A percentile compares a stretch with the other conserved stretches of the same genome.
phyloP scores from a whole-genome alignment of 441 rosid genomes.

The California macrophylla region DNA sequence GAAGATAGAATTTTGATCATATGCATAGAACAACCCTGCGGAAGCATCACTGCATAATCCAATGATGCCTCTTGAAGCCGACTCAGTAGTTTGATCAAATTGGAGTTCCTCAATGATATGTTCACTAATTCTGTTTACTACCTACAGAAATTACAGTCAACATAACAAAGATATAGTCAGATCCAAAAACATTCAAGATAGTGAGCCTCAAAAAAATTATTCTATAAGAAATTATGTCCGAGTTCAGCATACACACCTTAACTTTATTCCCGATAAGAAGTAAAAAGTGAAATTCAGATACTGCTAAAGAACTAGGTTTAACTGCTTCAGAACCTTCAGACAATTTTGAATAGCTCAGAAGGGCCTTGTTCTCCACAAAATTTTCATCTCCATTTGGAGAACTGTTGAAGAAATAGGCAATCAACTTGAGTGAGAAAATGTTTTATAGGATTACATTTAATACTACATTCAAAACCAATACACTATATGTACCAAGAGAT shows the following conservation, averaged over 20 bases:
- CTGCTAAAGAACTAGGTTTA: constrained; percentile 84
- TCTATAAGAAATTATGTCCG: constrained; percentile 2
- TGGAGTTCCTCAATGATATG: constrained; percentile 93
- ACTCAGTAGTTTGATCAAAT: constrained; percentile 82
- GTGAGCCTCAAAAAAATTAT: neutral
- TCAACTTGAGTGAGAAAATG: constrained; percentile 18
- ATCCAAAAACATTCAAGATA: constrained; percentile 10
- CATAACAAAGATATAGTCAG: constrained; percentile 8
- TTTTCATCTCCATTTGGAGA: constrained; percentile 83
- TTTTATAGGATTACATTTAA: constrained; percentile 6
- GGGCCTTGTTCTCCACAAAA: constrained; percentile 97
- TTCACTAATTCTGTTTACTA: constrained; percentile 92
- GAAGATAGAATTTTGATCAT: constrained; percentile 88
- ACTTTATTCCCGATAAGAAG: constrained; percentile 92
- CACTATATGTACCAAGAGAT: constrained; percentile 1
- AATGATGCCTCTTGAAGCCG: constrained; percentile 76
- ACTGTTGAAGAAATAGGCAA: constrained; percentile 36
- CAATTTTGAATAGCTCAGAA: constrained; percentile 68
- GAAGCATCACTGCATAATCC: constrained; percentile 95
- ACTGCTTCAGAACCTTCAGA: constrained; percentile 59
- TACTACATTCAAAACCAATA: constrained; percentile 1
- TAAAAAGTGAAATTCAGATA: constrained; percentile 91
- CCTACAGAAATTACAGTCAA: constrained; percentile 37
- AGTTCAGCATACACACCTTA: constrained; percentile 57
- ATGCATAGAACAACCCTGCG: constrained; percentile 94